A percentile compares a stretch with the other conserved stretches of the same genome.
Evolutionary conservation across 2,329 filamentous ascomycete species (phyloP).

Genomic region (Fusarium sp.): DNA sequence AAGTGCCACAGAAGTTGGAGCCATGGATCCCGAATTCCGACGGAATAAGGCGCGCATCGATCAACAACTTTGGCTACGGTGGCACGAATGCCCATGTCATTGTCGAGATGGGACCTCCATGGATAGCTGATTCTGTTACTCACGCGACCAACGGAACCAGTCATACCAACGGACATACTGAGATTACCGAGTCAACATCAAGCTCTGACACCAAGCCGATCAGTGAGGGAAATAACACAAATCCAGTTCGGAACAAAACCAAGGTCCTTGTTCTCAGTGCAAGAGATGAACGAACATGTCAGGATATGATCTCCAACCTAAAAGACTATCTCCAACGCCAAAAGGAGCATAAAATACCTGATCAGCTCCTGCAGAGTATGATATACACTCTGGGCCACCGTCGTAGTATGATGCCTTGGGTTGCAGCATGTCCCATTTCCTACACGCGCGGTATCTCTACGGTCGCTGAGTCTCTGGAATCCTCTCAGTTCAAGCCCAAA

Average conservation of each 20-base stretch:
- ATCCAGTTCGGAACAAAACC: neutral
- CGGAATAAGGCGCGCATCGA: neutral
- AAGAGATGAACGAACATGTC: neutral
- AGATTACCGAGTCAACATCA: rapidly evolving
- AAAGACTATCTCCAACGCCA: neutral
- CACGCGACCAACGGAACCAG: neutral
- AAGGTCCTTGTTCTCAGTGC: neutral
- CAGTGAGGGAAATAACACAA: neutral
- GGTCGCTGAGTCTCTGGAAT: neutral
- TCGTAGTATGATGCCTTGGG: neutral
- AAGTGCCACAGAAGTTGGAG: neutral
- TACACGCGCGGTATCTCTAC: neutral
- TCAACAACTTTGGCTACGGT: neutral
- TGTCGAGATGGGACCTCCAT: neutral
- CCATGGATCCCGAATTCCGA: neutral
- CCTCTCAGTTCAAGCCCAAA: neutral
- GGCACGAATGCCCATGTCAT: neutral
- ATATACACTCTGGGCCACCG: neutral
- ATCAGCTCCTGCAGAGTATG: neutral
- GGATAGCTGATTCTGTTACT: too few species aligned
- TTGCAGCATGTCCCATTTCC: neutral
- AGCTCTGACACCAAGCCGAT: neutral
- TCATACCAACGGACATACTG: neutral
- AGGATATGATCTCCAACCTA: neutral
- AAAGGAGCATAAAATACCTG: neutral